A percentile compares a stretch with the other conserved stretches of the same genome.
These are phyloP conservation scores for Madurella fahalii DNA, from an alignment of 2,329 filamentous ascomycete genomes.

Conservation along the genomic window DNA sequence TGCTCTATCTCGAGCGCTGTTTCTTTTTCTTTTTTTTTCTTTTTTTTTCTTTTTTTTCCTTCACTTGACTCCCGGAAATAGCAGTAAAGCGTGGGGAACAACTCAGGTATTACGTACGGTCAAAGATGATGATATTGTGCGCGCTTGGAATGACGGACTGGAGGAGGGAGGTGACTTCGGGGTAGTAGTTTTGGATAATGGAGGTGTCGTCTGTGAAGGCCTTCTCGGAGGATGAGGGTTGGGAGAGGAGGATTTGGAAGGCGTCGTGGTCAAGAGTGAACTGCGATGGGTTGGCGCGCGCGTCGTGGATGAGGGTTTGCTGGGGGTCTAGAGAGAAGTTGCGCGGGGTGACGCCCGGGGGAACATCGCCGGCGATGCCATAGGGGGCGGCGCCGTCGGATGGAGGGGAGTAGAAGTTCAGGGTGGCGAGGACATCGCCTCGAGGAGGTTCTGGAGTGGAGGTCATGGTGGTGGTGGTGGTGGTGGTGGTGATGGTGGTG, in stretches of 20 bases:
- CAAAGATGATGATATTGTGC: conserved; percentile 69
- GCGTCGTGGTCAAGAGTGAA: conserved; percentile 46
- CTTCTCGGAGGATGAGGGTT: conserved; percentile 51
- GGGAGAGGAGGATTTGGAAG: conserved; percentile 60
- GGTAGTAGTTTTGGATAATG: conserved; percentile 74
- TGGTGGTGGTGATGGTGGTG: conserved; percentile 21
- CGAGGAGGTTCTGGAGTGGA: conserved; percentile 42
- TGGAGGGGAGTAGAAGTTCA: conserved; percentile 64
- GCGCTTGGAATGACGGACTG: conserved; percentile 63
- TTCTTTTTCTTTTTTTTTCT: too few relatives aligned
- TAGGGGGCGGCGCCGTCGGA: conserved; percentile 56
- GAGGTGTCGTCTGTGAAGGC: conserved; percentile 64
- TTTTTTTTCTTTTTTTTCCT: too few relatives aligned
- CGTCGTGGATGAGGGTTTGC: conserved; percentile 61
- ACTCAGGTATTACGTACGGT: conserved; percentile 41
- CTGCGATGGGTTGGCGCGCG: conserved; percentile 61
- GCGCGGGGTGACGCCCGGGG: conserved; percentile 55
- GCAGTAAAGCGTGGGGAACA: not conserved
- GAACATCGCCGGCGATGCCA: conserved; percentile 63
- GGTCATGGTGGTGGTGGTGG: conserved; percentile 35
- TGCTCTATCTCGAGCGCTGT: too few relatives aligned
- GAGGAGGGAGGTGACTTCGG: conserved; percentile 72
- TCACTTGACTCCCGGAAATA: not conserved
- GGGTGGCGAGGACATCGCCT: conserved; percentile 57
- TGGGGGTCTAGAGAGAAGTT: conserved; percentile 57